Evolutionary conservation across 345 rosid genomes (phyloP).

Genomic region (Clarkia xantiana): DNA sequence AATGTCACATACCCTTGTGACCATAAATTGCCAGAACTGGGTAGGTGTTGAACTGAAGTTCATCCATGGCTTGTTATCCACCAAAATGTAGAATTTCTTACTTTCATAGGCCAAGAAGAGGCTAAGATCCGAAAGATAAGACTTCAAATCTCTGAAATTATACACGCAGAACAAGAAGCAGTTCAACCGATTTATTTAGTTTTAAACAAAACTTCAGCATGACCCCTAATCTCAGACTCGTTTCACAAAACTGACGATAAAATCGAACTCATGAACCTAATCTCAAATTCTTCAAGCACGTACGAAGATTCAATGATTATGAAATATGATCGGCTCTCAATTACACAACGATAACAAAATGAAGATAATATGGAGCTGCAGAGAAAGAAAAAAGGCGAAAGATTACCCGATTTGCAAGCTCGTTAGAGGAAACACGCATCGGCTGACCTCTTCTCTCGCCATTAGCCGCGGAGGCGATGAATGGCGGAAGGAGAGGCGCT

Average conservation of each 20-base stretch:
- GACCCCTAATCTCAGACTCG: too few relatives aligned
- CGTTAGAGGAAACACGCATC: slow-evolving; percentile 57
- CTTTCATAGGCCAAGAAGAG: slow-evolving; percentile 70
- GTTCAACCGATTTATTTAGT: too few relatives aligned
- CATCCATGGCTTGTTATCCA: slow-evolving; percentile 91
- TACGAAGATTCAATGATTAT: too few relatives aligned
- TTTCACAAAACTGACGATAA: too few relatives aligned
- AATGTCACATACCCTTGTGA: slow-evolving; percentile 60
- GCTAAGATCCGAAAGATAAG: slow-evolving; percentile 85
- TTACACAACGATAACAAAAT: too few relatives aligned
- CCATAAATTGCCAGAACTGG: slow-evolving; percentile 93
- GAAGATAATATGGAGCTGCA: background rate
- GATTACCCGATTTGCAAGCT: slow-evolving; percentile 80
- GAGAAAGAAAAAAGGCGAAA: background rate
- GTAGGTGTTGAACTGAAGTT: slow-evolving; percentile 49
- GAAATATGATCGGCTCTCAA: too few relatives aligned
- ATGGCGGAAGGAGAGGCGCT: background rate
- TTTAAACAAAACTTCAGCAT: too few relatives aligned
- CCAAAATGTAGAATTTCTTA: slow-evolving; percentile 69
- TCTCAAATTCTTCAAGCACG: too few relatives aligned
- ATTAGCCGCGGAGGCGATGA: slow-evolving; percentile 19
- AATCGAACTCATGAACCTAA: too few relatives aligned
- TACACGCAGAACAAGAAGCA: background rate
- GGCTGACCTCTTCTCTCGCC: slow-evolving; percentile 31
- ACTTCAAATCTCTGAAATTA: slow-evolving; percentile 86